Evolutionary conservation across 176 grass and related monocot genomes (phyloP).

Genomic region (Musa itinerans): DNA sequence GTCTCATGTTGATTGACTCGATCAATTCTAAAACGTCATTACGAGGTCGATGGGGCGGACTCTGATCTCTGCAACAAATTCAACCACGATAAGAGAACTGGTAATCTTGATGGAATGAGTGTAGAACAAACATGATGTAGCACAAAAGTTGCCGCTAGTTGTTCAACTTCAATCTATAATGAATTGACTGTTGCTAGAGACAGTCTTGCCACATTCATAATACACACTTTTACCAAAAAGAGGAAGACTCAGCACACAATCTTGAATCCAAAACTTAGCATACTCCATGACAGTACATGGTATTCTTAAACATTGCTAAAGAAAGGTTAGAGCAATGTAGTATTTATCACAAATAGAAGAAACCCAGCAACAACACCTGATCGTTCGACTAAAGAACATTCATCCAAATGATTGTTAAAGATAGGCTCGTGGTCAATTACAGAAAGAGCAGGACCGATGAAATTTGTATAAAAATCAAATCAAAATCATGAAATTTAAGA

Average conservation of each 20-base stretch:
- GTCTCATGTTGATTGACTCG: slow-evolving; percentile 37
- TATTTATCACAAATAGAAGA: neutral
- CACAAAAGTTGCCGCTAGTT: no score
- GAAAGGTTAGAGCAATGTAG: neutral
- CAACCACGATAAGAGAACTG: neutral
- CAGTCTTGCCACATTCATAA: neutral
- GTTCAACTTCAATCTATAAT: no score
- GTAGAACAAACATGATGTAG: neutral
- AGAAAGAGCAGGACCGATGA: no score
- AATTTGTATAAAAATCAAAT: neutral
- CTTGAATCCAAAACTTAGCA: no score
- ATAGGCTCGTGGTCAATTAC: no score
- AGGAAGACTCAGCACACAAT: no score
- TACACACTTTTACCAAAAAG: neutral
- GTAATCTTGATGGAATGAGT: neutral
- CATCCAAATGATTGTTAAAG: no score
- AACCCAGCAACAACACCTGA: no score
- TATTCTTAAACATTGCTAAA: no score
- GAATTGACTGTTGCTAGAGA: neutral
- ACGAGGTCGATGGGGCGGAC: slow-evolving; percentile 39
- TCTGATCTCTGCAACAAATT: slow-evolving; percentile 46
- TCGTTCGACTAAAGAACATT: no score
- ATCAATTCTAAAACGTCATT: slow-evolving; percentile 64
- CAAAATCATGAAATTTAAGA: neutral
- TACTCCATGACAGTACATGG: no score